Evolutionary conservation across 768 basidiomycete genomes (phyloP), one percentile per base, ranked within the genome.

Genomic region (Tulasnella sp.): DNA sequence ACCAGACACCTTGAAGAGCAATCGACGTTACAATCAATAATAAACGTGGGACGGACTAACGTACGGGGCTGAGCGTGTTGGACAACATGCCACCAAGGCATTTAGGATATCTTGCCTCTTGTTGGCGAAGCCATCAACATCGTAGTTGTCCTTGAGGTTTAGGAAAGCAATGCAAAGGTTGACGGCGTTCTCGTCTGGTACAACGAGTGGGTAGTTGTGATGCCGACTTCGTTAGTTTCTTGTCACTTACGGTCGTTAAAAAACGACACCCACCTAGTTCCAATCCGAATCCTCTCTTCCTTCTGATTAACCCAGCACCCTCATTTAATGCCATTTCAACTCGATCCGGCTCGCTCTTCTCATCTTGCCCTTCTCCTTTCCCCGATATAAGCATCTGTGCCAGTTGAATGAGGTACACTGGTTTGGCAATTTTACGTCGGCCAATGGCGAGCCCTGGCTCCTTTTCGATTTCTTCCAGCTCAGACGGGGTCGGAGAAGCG

Each of bases 371-470:
- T 77, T 87, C 85, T n/a, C 87, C 87, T 18, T 87, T 88, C 23
- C 87, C 87, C 44, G 44, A 37, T 70, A 91, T 88, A n/a, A 99
- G 85, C 81, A 98, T 85, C 72, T 90, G 89, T 5, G 90, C 90
- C 5, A 99, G 86, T 82, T 98, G 96, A 10, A 88, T 88, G 16
- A 99, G 89, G 83, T 98, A 99, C 11, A 99, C 93, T 0, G 98
- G 98, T 23, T 90, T 88, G n/a, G 87, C 82, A 18, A 92, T 86
- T 81, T 91, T 94, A 32, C 81, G 81, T 44, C 84, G 84, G 9
- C 90, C 91, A 9, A 93, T 87, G 70, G 88, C 89, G 46, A 97
- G 85, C 1, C 93, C 91, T 0, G 96, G 96, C 81, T 98, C 95
- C 74, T 88, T 90, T 82, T 93, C 93, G 42, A 94, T 91, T 82